These are phyloP conservation scores for Yarrowia deformans DNA, from an alignment of 805 yeast genomes.

Conservation along the genomic window DNA sequence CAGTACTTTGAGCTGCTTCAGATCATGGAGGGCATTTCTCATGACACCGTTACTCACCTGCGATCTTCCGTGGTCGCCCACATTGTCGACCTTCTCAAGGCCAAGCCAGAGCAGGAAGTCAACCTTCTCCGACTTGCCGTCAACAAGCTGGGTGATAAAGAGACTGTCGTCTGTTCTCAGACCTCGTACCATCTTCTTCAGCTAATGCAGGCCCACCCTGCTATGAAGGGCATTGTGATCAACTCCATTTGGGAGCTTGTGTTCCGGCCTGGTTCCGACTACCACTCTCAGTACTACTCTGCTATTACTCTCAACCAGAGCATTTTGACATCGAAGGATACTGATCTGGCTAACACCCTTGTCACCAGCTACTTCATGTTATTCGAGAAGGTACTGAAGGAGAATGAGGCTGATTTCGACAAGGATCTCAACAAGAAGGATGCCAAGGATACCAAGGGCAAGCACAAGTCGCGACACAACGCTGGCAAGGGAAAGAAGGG, in stretches of 20 bases:
- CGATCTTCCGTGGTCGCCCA: constrained; percentile 78
- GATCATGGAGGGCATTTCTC: constrained; percentile 77
- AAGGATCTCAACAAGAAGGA: constrained; percentile 46
- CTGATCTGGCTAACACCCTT: constrained; percentile 79
- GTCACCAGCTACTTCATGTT: constrained; percentile 84
- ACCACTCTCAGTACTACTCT: constrained; percentile 88
- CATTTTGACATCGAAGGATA: constrained; percentile 78
- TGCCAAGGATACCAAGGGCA: constrained; percentile 48
- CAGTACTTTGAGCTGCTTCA: constrained; percentile 77
- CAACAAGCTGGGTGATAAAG: constrained; percentile 92
- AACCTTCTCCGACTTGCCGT: constrained; percentile 87
- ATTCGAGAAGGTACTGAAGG: constrained; percentile 81
- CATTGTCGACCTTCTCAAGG: constrained; percentile 77
- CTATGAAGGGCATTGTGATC: constrained; percentile 84
- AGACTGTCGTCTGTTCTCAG: constrained; percentile 87
- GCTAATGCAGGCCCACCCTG: constrained; percentile 90
- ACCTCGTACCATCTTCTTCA: constrained; percentile 81
- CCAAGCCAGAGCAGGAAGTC: constrained; percentile 96
- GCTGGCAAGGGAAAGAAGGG: constrained; percentile 85
- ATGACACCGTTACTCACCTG: constrained; percentile 89
- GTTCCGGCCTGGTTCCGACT: constrained; percentile 74
- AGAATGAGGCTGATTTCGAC: constrained; percentile 59
- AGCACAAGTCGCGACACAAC: constrained; percentile 67
- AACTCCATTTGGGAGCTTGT: constrained; percentile 82
- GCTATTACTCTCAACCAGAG: constrained; percentile 91